Evolutionary conservation across 192 early-diverging fungal species (phyloP), one percentile per base, ranked within the genome.

Genomic region (Coemansia sp.): DNA sequence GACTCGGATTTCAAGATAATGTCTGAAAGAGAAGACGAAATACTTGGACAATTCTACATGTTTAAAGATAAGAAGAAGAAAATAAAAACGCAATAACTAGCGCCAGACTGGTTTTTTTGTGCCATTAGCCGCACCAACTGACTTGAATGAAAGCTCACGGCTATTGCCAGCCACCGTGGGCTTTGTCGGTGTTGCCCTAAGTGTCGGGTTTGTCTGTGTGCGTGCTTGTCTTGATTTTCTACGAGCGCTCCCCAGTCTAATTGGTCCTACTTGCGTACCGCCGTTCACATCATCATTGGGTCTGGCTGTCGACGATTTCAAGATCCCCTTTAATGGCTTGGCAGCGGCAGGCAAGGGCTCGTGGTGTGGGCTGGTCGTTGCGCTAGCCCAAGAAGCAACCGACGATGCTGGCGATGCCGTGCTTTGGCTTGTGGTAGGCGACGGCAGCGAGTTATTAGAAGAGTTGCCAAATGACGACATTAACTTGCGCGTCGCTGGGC

Each of bases 1-100:
- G 85, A 89, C 38, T 33, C 67, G 0, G 87, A 87, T 34, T 90
- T 79, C 65, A 33, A 24, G 41, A n/a, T 31, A 18, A 86, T 86
- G 85, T 10, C 55, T 2, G 31, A 47, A n/a, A 65, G 77, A 36
- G 85, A 86, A 63, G 42, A 68, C 2, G 52, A 71, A 15, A 84
- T 86, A 24, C 59, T 86, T 31, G 27, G 71, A 4, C 59, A 34
- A 46, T 80, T 67, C 34, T 69, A 69, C 46, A 64, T 54, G 43
- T n/a, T 41, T 52, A 68, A 63, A 44, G 29, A 52, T 13, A 24
- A 46, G 10, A 47, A n/a, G n/a, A n/a, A 68, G 27, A 27, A 27
- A 27, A 27, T 27, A 27, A 27, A 31, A 55, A n/a, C 61, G 65
- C 36, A 51, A 44, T 59, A 27, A 2, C 65, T 66, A 84, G 64